These are phyloP conservation scores for Chaetomiaceae sp. DNA, from an alignment of 2,329 filamentous ascomycete genomes.

Conservation along the genomic window DNA sequence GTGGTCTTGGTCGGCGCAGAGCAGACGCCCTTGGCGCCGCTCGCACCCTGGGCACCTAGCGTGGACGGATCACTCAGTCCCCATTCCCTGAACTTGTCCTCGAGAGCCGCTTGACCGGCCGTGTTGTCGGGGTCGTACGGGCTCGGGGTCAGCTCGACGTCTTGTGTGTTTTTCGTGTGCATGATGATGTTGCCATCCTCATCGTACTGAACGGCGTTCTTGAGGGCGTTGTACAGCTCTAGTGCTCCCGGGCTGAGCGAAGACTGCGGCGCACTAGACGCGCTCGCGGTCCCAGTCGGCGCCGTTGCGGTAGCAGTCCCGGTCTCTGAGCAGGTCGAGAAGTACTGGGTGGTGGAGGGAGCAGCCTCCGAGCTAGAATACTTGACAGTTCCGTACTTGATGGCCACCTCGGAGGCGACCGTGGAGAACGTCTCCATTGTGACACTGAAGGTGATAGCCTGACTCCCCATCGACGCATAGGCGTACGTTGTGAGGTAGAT, in stretches of 20 bases:
- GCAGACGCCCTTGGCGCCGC: neutral
- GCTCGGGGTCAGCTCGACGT: neutral
- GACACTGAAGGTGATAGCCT: neutral
- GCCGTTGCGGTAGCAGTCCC: neutral
- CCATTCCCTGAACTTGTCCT: conserved; percentile 3
- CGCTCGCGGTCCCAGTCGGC: neutral
- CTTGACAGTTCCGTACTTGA: conserved; percentile 3
- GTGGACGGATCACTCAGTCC: neutral
- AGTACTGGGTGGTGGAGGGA: neutral
- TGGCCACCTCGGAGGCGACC: neutral
- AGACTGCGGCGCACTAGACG: neutral
- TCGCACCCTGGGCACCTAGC: neutral
- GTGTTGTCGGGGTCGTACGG: neutral
- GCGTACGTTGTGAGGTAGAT: neutral
- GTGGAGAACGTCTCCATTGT: neutral
- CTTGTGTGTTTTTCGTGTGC: neutral
- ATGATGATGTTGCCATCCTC: conserved; percentile 9
- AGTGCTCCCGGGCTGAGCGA: neutral
- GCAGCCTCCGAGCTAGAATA: neutral
- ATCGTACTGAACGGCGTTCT: neutral
- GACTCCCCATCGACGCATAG: neutral
- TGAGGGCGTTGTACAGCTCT: neutral
- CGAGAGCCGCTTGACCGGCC: neutral
- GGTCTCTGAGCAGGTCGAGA: neutral
- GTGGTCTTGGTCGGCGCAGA: neutral